Evolutionary conservation across 2,329 filamentous ascomycete genomes (phyloP).

Genomic region (Verticillium albo-atrum): DNA sequence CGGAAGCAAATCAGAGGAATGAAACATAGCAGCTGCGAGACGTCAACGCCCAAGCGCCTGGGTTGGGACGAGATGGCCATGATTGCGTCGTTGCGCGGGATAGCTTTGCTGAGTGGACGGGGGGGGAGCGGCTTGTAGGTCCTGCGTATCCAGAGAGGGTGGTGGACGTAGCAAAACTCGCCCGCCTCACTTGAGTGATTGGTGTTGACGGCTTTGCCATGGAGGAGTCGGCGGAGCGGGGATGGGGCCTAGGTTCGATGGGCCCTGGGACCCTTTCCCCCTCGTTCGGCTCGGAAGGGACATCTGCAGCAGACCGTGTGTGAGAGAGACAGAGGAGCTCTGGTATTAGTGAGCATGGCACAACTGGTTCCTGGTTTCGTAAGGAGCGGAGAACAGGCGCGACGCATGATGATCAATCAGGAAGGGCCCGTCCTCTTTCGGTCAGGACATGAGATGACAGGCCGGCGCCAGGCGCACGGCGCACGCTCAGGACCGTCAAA

Average conservation of each 20-base stretch:
- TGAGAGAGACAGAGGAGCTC: background rate
- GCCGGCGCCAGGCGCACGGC: background rate
- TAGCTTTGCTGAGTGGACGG: background rate
- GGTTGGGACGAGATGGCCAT: background rate
- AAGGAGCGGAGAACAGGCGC: background rate
- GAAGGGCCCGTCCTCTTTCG: background rate
- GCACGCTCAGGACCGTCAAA: background rate
- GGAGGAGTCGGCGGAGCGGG: background rate
- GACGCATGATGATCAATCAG: background rate
- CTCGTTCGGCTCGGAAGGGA: background rate
- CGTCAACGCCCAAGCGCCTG: background rate
- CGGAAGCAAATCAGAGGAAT: background rate
- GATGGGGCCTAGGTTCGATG: background rate
- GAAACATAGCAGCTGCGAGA: background rate
- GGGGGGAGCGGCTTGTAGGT: background rate
- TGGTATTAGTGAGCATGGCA: background rate
- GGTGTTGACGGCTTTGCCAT: background rate
- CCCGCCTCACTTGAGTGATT: conserved; percentile 13
- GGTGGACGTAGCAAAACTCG: background rate
- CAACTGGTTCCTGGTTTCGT: background rate
- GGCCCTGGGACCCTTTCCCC: background rate
- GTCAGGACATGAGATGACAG: background rate
- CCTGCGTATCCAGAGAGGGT: background rate
- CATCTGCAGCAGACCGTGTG: background rate
- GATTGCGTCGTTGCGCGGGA: background rate